A percentile compares a stretch with the other conserved stretches of the same genome.
These are phyloP conservation scores for Chaetomiaceae sp. DNA, from an alignment of 2,329 filamentous ascomycete species.

Conservation along the genomic window DNA sequence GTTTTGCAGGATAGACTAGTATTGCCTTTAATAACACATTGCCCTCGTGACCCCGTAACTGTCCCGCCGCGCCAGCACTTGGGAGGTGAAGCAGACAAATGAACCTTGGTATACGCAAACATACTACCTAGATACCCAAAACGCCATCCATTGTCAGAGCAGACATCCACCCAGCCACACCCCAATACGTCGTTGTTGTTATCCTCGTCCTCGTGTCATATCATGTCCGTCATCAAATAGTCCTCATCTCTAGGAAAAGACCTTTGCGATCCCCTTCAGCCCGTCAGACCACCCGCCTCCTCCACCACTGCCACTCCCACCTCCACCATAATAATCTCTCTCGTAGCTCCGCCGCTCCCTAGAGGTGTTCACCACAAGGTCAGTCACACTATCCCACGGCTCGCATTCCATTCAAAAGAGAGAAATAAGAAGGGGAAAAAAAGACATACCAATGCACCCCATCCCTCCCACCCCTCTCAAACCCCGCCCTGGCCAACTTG, in stretches of 20 bases:
- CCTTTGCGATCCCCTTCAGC: conserved; percentile 28
- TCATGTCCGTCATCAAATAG: background rate
- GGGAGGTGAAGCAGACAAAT: no score
- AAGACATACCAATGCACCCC: background rate
- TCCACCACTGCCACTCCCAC: conserved; percentile 21
- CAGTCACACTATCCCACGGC: background rate
- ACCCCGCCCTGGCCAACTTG: background rate
- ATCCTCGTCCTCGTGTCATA: background rate
- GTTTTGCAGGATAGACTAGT: conserved; percentile 19
- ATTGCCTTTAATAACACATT: conserved; percentile 9
- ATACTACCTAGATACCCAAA: no score
- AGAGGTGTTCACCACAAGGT: background rate
- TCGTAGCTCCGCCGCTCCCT: conserved; percentile 28
- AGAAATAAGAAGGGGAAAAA: background rate
- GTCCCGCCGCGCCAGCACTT: no score
- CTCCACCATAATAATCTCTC: conserved; percentile 25
- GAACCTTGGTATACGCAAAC: no score
- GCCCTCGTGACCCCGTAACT: no score
- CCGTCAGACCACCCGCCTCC: conserved; percentile 21
- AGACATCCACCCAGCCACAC: background rate
- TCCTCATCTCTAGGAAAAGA: conserved; percentile 21
- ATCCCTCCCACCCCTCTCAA: conserved; percentile 10
- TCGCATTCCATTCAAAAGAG: no score
- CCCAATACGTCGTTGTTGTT: no score
- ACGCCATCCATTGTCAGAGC: no score